Evolutionary conservation across 305 asterid species (phyloP).

Genomic region (Solanum hybrid): DNA sequence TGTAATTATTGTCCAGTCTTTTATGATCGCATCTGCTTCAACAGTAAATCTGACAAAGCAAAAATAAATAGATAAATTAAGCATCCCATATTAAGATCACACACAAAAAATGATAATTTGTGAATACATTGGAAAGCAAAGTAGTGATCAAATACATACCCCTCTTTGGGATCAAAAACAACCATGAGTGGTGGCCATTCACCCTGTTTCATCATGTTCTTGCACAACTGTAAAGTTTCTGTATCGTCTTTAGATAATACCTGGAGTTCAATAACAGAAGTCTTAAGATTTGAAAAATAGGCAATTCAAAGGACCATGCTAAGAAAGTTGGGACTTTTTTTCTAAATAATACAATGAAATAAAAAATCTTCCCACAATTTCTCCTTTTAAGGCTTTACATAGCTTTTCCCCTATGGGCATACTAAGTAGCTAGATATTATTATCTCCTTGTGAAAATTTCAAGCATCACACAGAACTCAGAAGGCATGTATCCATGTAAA

Average conservation of each 20-base stretch:
- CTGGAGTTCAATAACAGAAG: slow-evolving; percentile 18
- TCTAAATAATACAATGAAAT: neutral
- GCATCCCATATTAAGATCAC: neutral
- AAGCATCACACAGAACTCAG: neutral
- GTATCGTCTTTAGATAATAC: slow-evolving; percentile 51
- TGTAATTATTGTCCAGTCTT: slow-evolving; percentile 76
- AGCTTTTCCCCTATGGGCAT: neutral
- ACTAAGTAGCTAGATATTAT: neutral
- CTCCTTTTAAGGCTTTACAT: neutral
- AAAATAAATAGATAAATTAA: neutral
- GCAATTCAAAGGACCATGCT: neutral
- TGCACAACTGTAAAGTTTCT: slow-evolving; percentile 60
- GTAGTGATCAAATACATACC: slow-evolving; percentile 26
- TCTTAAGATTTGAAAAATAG: neutral
- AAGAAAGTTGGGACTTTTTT: neutral
- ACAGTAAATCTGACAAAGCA: slow-evolving; percentile 58
- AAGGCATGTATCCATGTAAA: neutral
- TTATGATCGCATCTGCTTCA: slow-evolving; percentile 66
- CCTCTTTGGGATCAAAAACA: slow-evolving; percentile 69
- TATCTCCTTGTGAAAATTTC: neutral
- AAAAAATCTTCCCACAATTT: neutral
- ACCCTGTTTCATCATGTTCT: slow-evolving; percentile 76
- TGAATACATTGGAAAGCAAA: neutral
- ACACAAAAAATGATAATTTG: neutral
- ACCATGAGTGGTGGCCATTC: slow-evolving; percentile 92